These are phyloP conservation scores for Serendipita sp. DNA, from an alignment of 768 basidiomycete genomes.

Conservation along the genomic window DNA sequence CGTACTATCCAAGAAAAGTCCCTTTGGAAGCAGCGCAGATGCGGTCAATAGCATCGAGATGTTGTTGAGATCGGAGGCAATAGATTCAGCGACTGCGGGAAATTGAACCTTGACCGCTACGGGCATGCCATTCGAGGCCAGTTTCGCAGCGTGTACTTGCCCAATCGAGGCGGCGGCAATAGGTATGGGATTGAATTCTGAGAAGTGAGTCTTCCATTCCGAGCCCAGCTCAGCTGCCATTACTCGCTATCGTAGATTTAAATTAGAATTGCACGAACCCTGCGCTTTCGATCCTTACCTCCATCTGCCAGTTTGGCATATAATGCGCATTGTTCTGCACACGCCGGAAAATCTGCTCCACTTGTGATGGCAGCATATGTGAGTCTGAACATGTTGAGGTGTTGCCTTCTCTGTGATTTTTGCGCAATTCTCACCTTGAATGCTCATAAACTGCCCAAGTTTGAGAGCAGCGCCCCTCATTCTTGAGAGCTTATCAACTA, in stretches of 20 bases:
- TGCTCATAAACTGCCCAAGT: slow-evolving; percentile 93
- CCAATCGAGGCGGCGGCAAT: slow-evolving; percentile 96
- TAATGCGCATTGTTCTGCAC: slow-evolving; percentile 96
- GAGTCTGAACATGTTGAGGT: slow-evolving; percentile 42
- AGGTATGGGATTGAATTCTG: slow-evolving; percentile 65
- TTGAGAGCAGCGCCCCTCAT: slow-evolving; percentile 97
- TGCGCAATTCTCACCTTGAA: slow-evolving; percentile 46
- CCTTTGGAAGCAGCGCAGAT: slow-evolving; percentile 67
- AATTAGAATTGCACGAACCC: neutral
- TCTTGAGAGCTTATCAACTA: slow-evolving; percentile 82
- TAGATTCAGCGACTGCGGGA: slow-evolving; percentile 76
- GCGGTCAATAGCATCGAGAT: slow-evolving; percentile 69
- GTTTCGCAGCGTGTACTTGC: slow-evolving; percentile 71
- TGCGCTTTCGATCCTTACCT: slow-evolving; percentile 31
- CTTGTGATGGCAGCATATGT: slow-evolving; percentile 68
- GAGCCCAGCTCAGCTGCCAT: slow-evolving; percentile 57
- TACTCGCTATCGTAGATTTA: slow-evolving; percentile 32
- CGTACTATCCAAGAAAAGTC: slow-evolving; percentile 80
- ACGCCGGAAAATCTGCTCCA: slow-evolving; percentile 74
- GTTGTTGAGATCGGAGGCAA: slow-evolving; percentile 76
- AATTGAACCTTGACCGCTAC: slow-evolving; percentile 69
- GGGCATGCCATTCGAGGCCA: slow-evolving; percentile 26
- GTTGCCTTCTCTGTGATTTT: neutral
- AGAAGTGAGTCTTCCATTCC: slow-evolving; percentile 57
- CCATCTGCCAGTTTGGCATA: slow-evolving; percentile 98